These are phyloP conservation scores for Crassisporium funariophilum DNA, from an alignment of 768 basidiomycete species.

Conservation along the genomic window DNA sequence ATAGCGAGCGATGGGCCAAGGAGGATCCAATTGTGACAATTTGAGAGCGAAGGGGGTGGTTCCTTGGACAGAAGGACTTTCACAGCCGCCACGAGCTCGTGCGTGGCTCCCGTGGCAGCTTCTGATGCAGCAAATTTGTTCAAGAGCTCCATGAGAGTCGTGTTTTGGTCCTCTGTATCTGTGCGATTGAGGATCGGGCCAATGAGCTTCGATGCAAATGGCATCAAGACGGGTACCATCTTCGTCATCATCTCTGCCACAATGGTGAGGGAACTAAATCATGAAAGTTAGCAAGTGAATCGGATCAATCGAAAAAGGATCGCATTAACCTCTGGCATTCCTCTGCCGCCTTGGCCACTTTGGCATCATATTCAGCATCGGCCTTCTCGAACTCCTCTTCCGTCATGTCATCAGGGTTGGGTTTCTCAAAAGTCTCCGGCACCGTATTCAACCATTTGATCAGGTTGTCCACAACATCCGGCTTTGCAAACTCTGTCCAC, in stretches of 20 bases:
- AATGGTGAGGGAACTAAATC: slow-evolving; percentile 1
- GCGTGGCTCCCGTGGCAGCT: background rate
- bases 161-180: background rate
- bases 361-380: slow-evolving; percentile 7
- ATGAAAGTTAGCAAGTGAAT: background rate
- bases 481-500: slow-evolving; percentile 5
- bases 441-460: too few relatives aligned
- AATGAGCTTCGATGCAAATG: slow-evolving; percentile 6
- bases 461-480: slow-evolving; percentile 3
- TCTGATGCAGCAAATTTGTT: background rate
- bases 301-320: too few relatives aligned
- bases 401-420: too few relatives aligned
- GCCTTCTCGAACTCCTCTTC: too few relatives aligned
- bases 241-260: slow-evolving; percentile 4
- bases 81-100: slow-evolving; percentile 2
- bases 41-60: background rate
- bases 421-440: too few relatives aligned
- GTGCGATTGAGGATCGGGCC: slow-evolving; percentile 7
- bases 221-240: slow-evolving; percentile 2
- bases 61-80: background rate
- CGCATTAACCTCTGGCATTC: slow-evolving; percentile 6
- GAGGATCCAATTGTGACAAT: slow-evolving; percentile 7
- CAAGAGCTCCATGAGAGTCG: slow-evolving; percentile 3
- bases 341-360: background rate
- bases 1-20: slow-evolving; percentile 7